Base-by-base conservation (phyloP, 345 rosid genomes). In the Streptanthus diversifolius region DNA sequence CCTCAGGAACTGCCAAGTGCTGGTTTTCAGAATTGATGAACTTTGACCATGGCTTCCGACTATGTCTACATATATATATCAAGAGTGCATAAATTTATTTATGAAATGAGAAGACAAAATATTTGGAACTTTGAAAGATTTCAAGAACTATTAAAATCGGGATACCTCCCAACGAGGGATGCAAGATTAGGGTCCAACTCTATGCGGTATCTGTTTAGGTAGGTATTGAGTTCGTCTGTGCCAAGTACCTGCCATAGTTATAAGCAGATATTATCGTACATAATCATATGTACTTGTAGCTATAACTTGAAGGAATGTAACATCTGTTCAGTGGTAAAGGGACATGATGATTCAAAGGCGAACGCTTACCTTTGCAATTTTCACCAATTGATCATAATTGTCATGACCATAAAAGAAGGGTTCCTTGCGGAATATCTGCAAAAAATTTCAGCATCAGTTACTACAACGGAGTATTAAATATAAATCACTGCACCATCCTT, bases 381-480 rank as follows among this genome's bases (percentile, higher is more conserved):
- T 91, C 72, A 95, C 96, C 82, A 95, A 80, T 66, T 95, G 99
- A 79, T 95, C 99, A 82, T 93, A 82, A 73, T 95, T 95, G 82
- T 95, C 99, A 82, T 88, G 98, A 63, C 98, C 98, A 70, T 93
- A 91, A 83, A 93, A 93, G 84, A 93, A 93, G 13, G 99, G 99
- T 73, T 95, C 99, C 84, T 95, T 95, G 1, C 99, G 91, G 75
- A 91, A 95, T 84, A 95, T 88, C 99, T 95, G 91, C 55, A 83
- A 51, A 63, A 80, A 43, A 15, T 32, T 59, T 24, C 58, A 58
- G n/a, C 66, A 83, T 75, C 74, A 83, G 79, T 71, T 76, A 67
- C 63, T 21, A 35, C 19, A 32, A 36, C 58, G 14, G 49, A 30
- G 11, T 63, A 30, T 30, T 10, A 18, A 27, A 2, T 5, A 56